These are phyloP conservation scores for Fusarium nanum DNA, from an alignment of 2,329 filamentous ascomycete genomes.

Conservation along the genomic window DNA sequence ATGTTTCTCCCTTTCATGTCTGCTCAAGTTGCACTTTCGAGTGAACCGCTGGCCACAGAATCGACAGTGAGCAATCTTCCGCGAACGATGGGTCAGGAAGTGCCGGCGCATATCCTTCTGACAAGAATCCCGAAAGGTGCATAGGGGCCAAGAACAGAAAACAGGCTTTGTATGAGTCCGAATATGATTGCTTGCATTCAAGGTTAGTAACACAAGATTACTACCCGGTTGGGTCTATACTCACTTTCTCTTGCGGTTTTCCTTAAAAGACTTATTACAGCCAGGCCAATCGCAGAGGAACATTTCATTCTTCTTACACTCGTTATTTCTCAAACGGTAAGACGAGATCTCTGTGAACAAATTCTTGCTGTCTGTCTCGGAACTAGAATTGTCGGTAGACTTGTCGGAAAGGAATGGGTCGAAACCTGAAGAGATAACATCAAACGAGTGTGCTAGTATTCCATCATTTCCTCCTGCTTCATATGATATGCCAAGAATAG, in stretches of 20 bases:
- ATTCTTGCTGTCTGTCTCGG: neutral
- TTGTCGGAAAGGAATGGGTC: neutral
- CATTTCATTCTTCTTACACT: slow-evolving; percentile 28
- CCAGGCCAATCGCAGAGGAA: slow-evolving; percentile 22
- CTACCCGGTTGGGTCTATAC: neutral
- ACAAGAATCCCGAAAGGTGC: slow-evolving; percentile 4
- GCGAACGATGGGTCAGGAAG: slow-evolving; percentile 13
- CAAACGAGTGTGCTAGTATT: slow-evolving; percentile 1
- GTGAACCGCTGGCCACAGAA: slow-evolving; percentile 19
- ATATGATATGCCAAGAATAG: neutral
- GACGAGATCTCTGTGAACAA: slow-evolving; percentile 24
- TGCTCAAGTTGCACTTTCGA: slow-evolving; percentile 11
- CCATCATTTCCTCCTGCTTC: neutral
- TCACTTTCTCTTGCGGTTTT: slow-evolving; percentile 30
- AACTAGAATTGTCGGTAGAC: neutral
- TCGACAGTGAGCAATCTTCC: slow-evolving; percentile 9
- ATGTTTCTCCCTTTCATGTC: slow-evolving; percentile 25
- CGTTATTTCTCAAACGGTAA: slow-evolving; percentile 27
- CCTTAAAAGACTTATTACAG: slow-evolving; percentile 14
- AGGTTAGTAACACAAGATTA: neutral
- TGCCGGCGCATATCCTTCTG: slow-evolving; percentile 37
- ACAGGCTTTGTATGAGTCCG: slow-evolving; percentile 36
- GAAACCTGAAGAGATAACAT: neutral
- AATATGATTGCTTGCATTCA: slow-evolving; percentile 33
- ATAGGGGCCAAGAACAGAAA: slow-evolving; percentile 23